Evolutionary conservation across 257 asterid species (phyloP).

Genomic region (Penstemon barbatus): DNA sequence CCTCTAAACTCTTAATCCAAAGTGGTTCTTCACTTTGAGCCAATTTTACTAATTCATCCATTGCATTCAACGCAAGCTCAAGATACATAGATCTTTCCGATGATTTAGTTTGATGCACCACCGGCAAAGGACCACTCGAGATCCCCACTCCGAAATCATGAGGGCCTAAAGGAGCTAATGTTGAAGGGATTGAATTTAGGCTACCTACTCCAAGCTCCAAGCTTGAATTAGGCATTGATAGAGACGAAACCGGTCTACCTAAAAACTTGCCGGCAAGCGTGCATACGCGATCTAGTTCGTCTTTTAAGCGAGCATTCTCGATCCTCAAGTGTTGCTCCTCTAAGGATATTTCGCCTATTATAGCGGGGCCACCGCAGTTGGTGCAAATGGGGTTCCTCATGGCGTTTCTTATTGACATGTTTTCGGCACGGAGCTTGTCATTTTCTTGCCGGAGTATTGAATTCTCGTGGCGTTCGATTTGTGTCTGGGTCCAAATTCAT

Average conservation of each 20-base stretch:
- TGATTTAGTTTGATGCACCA: conserved; percentile 41
- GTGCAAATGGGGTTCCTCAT: conserved; percentile 59
- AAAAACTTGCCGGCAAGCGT: conserved; percentile 48
- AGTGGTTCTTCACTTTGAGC: conserved; percentile 75
- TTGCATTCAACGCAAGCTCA: conserved; percentile 86
- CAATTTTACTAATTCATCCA: conserved; percentile 83
- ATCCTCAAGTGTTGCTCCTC: conserved; percentile 61
- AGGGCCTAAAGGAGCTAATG: not conserved
- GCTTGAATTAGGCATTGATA: conserved; percentile 52
- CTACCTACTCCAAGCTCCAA: conserved; percentile 77
- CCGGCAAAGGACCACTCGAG: conserved; percentile 33
- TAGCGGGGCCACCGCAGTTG: conserved; percentile 61
- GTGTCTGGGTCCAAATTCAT: conserved; percentile 36
- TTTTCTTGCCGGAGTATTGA: conserved; percentile 57
- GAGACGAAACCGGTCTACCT: conserved; percentile 43
- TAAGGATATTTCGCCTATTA: conserved; percentile 54
- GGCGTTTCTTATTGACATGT: conserved; percentile 52
- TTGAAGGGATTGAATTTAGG: conserved; percentile 31
- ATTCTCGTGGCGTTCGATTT: conserved; percentile 60
- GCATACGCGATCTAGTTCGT: conserved; percentile 56
- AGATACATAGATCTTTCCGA: conserved; percentile 75
- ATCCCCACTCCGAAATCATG: conserved; percentile 53
- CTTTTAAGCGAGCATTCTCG: conserved; percentile 57
- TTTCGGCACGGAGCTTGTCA: conserved; percentile 59
- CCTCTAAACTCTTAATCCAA: conserved; percentile 65